phyloP scores from a whole-genome alignment of 1,284 basidiomycete genomes.

The Puccinia coronata region DNA sequence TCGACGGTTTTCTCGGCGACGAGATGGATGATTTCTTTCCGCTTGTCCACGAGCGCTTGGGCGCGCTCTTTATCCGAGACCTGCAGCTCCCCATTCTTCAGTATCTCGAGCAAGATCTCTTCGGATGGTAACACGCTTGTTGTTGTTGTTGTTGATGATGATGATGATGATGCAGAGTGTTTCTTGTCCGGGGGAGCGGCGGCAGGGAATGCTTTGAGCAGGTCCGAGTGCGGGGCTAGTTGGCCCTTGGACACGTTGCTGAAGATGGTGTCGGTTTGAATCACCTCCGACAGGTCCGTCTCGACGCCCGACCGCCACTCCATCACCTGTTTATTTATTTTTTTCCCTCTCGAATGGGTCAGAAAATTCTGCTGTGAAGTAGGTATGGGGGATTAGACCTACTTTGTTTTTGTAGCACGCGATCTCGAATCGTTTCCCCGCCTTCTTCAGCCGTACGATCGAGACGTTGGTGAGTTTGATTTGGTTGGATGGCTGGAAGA shows the following conservation, averaged over 20 bases:
- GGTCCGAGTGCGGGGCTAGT: slow-evolving; percentile 81
- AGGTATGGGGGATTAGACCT: slow-evolving; percentile 59
- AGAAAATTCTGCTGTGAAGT: too few relatives aligned
- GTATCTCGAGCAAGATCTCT: slow-evolving; percentile 84
- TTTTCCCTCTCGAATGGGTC: too few relatives aligned
- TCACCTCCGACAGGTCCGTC: slow-evolving; percentile 89
- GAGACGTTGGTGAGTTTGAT: slow-evolving; percentile 77
- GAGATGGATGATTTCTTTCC: slow-evolving; percentile 88
- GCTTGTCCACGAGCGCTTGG: slow-evolving; percentile 78
- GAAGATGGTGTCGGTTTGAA: slow-evolving; percentile 96
- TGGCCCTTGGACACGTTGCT: slow-evolving; percentile 95
- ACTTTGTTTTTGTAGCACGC: slow-evolving; percentile 99
- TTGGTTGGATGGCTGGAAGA: slow-evolving; percentile 49
- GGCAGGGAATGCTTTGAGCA: slow-evolving; percentile 89
- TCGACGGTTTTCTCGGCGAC: slow-evolving; percentile 95
- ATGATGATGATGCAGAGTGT: not conserved
- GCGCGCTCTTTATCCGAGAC: slow-evolving; percentile 95
- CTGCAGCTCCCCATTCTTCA: slow-evolving; percentile 94
- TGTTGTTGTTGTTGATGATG: slow-evolving; percentile 61
- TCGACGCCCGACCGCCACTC: slow-evolving; percentile 62
- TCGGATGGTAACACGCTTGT: slow-evolving; percentile 54
- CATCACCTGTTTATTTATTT: not conserved
- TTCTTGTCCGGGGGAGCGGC: too few relatives aligned
- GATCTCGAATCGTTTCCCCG: slow-evolving; percentile 97
- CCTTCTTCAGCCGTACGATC: slow-evolving; percentile 90